Percentiles rank a stretch among this genome's conserved stretches.
Evolutionary conservation across 768 basidiomycete species (phyloP).

Genomic region (Roridomyces roridus): DNA sequence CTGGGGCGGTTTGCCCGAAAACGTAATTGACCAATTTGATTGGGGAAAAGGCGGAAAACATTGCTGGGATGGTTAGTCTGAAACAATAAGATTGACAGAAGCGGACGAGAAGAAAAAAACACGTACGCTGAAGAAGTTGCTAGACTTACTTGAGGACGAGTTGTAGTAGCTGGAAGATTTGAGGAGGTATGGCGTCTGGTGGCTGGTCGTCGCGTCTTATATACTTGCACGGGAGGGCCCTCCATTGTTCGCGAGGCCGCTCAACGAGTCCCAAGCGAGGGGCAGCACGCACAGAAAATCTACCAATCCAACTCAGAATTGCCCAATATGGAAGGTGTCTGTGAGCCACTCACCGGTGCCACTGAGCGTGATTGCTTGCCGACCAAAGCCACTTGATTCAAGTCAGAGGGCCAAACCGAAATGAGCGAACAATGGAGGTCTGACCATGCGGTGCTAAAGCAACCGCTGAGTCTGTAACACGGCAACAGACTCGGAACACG

Average conservation of each 20-base stretch:
- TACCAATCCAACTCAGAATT: slow-evolving; percentile 8
- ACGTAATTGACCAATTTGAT: too few species aligned
- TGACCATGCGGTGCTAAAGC: too few species aligned
- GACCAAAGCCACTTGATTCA: too few species aligned
- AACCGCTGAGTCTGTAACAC: too few species aligned
- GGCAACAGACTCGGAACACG: background rate
- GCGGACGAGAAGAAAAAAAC: too few species aligned
- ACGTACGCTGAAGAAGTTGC: too few species aligned
- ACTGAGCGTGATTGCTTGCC: background rate
- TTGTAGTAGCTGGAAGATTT: background rate
- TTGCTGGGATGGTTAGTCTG: too few species aligned
- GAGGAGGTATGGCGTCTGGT: background rate
- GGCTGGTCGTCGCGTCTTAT: slow-evolving; percentile 6
- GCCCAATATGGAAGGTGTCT: slow-evolving; percentile 8
- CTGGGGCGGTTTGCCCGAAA: background rate
- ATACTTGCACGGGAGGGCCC: background rate
- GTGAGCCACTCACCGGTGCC: slow-evolving; percentile 6
- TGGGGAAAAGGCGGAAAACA: too few species aligned
- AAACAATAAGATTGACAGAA: too few species aligned
- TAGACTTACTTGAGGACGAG: background rate
- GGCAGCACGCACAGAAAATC: background rate
- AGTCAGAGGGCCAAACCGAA: too few species aligned
- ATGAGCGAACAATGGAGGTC: too few species aligned
- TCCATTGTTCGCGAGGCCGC: slow-evolving; percentile 8
- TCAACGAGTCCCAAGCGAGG: background rate